Base-by-base conservation (phyloP, 2,329 filamentous ascomycete species). In the Sporothrix variecibatus region DNA sequence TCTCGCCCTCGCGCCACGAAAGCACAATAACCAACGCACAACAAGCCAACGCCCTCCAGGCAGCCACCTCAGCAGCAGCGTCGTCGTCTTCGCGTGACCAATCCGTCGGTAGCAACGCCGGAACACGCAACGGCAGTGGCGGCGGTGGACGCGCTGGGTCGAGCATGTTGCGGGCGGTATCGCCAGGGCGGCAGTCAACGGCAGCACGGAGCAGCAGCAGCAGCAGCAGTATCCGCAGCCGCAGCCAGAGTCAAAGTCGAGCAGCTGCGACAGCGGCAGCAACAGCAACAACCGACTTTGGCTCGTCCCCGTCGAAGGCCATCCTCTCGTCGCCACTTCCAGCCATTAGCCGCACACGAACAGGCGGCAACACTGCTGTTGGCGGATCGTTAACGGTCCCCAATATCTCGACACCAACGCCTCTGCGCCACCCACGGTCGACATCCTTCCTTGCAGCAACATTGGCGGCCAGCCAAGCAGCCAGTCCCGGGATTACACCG, bases 391-490 rank as follows among this genome's bases (percentile, higher is more conserved):
- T 51, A 34, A 5, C 34, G 4, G 62, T 67, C 11, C 62, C 62
- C 15, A 34, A 34, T 34, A 11, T 28, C 23, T 67, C 62, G 12
- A 28, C 62, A 8, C 62, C 62, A 2, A 46, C 23, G 5, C 51
- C n/a, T 28, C 49, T 28, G 9, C 23, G 20, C 11, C 64, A 67
- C 12, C 87, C 46, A 26, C 69, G 86, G 74, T 78, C 79, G 3
- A 86, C 90, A 6, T 91, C 88, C 5, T 87, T 88, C 75, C 88
- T 91, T 75, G 90, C 90, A 15, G 89, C 89, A 15, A 88, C 86
- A 40, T 81, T 90, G 34, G 90, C 89, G 2, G 91, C 90, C 26
- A 90, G 89, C 73, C 85, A 91, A 12, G 56, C 71, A 0, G 58
- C 71, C 23, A 75, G 74, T 17, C 74, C 51, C 79, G 88, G 74